Percentiles rank a stretch among this genome's conserved stretches.
These are phyloP conservation scores for Cladophialophora yegresii DNA, from an alignment of 2,329 filamentous ascomycete genomes.

Conservation along the genomic window DNA sequence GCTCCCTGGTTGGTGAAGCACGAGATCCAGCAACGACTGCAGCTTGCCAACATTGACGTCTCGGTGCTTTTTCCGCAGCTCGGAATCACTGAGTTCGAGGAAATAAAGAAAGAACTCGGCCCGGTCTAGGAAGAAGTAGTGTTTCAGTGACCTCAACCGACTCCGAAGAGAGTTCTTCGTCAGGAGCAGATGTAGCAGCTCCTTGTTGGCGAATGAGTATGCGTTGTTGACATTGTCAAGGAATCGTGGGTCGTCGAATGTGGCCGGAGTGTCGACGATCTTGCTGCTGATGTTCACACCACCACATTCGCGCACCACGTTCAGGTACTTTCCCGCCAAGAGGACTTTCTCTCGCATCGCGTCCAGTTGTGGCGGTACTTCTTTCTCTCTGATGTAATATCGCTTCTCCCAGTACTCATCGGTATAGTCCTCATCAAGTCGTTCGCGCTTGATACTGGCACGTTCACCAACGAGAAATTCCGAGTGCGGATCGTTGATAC, in stretches of 20 bases:
- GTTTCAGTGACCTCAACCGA: conserved; percentile 85
- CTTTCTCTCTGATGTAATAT: conserved; percentile 88
- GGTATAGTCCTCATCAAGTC: conserved; percentile 92
- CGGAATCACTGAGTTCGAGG: conserved; percentile 83
- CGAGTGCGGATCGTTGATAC: conserved; percentile 87
- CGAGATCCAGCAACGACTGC: conserved; percentile 91
- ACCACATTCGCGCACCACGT: conserved; percentile 94
- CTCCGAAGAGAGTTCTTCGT: conserved; percentile 90
- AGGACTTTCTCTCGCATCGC: conserved; percentile 91
- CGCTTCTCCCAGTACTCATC: conserved; percentile 99
- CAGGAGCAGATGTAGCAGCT: conserved; percentile 82
- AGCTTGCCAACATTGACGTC: conserved; percentile 89
- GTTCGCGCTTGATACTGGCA: conserved; percentile 88
- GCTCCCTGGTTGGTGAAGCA: conserved; percentile 92
- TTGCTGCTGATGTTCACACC: conserved; percentile 91
- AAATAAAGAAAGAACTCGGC: conserved; percentile 99
- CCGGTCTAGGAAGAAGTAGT: conserved; percentile 98
- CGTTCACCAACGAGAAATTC: conserved; percentile 96
- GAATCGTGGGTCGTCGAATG: conserved; percentile 89
- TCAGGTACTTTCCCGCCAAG: conserved; percentile 94
- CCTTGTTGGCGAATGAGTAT: conserved; percentile 93
- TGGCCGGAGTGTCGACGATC: conserved; percentile 77
- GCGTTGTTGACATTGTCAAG: conserved; percentile 94
- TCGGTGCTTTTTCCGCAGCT: conserved; percentile 86
- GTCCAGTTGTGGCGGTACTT: conserved; percentile 88